Conservation (phyloP, 2,329 filamentous ascomycete species). For the Trichoderma koningii region DNA sequence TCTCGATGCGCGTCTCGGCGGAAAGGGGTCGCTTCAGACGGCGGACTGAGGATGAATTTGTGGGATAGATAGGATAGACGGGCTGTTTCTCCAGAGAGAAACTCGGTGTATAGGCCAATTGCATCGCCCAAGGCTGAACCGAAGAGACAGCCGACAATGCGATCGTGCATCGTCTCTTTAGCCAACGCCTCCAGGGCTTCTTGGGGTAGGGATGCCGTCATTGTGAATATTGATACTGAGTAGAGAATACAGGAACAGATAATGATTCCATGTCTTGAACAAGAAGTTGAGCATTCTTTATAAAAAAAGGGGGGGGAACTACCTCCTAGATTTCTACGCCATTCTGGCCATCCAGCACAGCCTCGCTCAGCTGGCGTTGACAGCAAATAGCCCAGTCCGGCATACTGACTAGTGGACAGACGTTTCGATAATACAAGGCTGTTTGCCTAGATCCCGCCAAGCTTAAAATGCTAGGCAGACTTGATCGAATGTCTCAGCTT, state of each 20-base stretch:
- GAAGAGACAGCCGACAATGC: constrained; percentile 49
- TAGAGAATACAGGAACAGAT: background rate
- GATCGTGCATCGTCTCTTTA: constrained; percentile 38
- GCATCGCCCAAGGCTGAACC: constrained; percentile 57
- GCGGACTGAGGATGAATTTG: constrained; percentile 44
- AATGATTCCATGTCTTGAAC: background rate
- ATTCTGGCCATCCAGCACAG: background rate
- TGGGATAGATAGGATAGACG: constrained; percentile 42
- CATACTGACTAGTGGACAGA: background rate
- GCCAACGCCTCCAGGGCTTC: constrained; percentile 30
- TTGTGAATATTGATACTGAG: background rate
- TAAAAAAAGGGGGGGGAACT: background rate
- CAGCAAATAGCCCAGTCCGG: constrained; percentile 5
- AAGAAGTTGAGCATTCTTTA: background rate
- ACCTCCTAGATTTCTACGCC: no score
- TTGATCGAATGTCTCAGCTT: background rate
- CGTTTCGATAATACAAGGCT: background rate
- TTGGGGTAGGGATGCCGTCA: constrained; percentile 26
- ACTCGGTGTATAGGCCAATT: constrained; percentile 58
- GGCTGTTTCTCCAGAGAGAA: constrained; percentile 44
- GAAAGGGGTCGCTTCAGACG: constrained; percentile 44
- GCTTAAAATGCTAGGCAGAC: constrained; percentile 24
- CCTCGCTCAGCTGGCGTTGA: constrained; percentile 13
- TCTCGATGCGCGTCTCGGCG: constrained; percentile 49
- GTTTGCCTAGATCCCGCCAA: background rate